Evolutionary conservation across 1,139 yeast genomes (phyloP).

Genomic region (Magnusiomyces sp.): DNA sequence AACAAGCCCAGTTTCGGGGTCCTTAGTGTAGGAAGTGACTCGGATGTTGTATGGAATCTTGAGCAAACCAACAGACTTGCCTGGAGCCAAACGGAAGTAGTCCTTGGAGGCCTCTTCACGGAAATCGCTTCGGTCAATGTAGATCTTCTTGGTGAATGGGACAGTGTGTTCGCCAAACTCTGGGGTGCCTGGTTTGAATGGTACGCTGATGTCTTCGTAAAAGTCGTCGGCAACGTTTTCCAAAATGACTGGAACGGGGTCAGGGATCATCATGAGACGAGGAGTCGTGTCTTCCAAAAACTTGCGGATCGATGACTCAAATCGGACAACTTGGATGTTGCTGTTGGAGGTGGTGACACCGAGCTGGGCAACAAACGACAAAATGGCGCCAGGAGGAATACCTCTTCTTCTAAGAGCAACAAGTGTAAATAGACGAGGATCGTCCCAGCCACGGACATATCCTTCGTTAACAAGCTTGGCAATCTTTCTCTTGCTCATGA

Average conservation of each 20-base stretch:
- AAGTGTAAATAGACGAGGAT: constrained; percentile 89
- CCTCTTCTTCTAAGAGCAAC: constrained; percentile 97
- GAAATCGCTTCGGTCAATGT: constrained; percentile 82
- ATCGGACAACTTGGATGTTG: constrained; percentile 80
- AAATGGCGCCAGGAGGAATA: constrained; percentile 97
- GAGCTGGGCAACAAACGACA: constrained; percentile 84
- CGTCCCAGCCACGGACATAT: constrained; percentile 94
- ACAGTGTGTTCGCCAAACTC: constrained; percentile 70
- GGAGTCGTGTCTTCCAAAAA: constrained; percentile 90
- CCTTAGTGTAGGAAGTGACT: constrained; percentile 60
- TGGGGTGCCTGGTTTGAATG: constrained; percentile 78
- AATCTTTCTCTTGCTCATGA: constrained; percentile 90
- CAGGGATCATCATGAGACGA: constrained; percentile 85
- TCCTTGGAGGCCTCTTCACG: constrained; percentile 52
- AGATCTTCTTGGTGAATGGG: constrained; percentile 67
- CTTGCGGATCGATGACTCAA: constrained; percentile 81
- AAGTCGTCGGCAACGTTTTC: constrained; percentile 75
- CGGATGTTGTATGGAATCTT: constrained; percentile 80
- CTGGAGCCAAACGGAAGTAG: constrained; percentile 88
- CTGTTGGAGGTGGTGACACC: constrained; percentile 95
- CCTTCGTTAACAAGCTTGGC: constrained; percentile 79
- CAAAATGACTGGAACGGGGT: constrained; percentile 75
- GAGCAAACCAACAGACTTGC: constrained; percentile 92
- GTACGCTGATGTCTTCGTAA: constrained; percentile 62
- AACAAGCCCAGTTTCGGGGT: constrained; percentile 50